Base-by-base conservation (phyloP, 805 yeast genomes). In the Starmerella sirachaensis region DNA sequence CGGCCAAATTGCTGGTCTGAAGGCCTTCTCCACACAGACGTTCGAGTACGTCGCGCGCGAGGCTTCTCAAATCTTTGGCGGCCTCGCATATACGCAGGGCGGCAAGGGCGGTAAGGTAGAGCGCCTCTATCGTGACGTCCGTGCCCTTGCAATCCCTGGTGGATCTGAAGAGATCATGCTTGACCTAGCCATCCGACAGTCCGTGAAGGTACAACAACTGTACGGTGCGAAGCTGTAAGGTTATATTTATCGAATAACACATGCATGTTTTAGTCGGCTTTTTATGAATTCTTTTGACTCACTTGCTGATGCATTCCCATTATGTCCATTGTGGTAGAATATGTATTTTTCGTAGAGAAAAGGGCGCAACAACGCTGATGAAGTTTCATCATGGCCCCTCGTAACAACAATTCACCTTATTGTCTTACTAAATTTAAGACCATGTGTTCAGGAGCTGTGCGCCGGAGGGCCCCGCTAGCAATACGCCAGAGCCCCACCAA, bases 121-220 rank as follows among this genome's bases (percentile, higher is more conserved):
- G 53, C 59, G 68, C 12, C 47, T 64, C 28, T 64, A 62, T 54
- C 54, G 68, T 24, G 68, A 63, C 39, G 67, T 62, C 20, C 54
- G 66, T 4, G 66, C 68, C 9, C 57, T 57, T 39, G 63, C 68
- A 14, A 63, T 63, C 29, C 68, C 68, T n/a, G 68, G 68, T 26
- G 68, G 68, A 5, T 62, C 67, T 8, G 67, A 63, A 46, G 68
- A 63, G 48, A 64, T 64, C 42, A 63, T 63, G 68, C 53, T 62
- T 22, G 68, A 64, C 36, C 51, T 63, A 31, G 49, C 64, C 12
- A 58, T 63, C 40, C 48, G 68, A 33, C 68, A 64, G 49, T 48
- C 61, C 23, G 52, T 62, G 40, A 58, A 59, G 48, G 67, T 63
- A 14, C 63, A 62, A 49, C 56, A 61, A 48, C 41, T 52, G 20